These are phyloP conservation scores for Karstenula rhodostoma DNA, from an alignment of 2,329 filamentous ascomycete species.

Conservation along the genomic window DNA sequence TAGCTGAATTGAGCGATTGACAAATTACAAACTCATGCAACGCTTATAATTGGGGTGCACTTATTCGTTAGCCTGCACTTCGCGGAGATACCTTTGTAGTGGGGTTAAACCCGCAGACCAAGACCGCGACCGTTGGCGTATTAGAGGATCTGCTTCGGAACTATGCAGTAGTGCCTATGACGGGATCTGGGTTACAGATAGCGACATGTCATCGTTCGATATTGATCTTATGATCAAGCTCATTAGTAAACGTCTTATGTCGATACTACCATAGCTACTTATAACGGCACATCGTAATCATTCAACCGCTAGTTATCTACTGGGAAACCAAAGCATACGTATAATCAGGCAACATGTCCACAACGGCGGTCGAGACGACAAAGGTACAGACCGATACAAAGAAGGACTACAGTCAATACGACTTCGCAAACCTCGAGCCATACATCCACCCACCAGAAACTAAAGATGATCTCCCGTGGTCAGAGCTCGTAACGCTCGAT, in stretches of 20 bases:
- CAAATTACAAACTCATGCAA: neutral
- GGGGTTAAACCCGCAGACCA: neutral
- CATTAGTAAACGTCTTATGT: neutral
- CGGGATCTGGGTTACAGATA: conserved; percentile 18
- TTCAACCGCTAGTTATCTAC: neutral
- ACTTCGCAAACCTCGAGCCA: conserved; percentile 39
- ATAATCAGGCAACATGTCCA: conserved; percentile 24
- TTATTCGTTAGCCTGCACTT: conserved; percentile 1
- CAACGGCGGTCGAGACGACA: conserved; percentile 26
- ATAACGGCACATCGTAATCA: neutral
- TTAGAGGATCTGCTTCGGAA: neutral
- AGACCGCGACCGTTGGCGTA: neutral
- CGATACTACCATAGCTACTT: neutral
- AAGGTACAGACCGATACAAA: conserved; percentile 9
- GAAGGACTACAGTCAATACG: conserved; percentile 38
- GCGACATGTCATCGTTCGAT: conserved; percentile 29
- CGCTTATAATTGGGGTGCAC: neutral
- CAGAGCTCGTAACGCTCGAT: conserved; percentile 61
- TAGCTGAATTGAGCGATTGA: neutral
- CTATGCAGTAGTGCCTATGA: conserved; percentile 2
- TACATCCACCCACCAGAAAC: conserved; percentile 59
- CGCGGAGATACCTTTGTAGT: neutral
- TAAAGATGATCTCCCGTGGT: conserved; percentile 54
- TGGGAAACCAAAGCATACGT: neutral
- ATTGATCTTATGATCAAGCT: conserved; percentile 16